A percentile compares a stretch with the other conserved stretches of the same genome.
Conservation (phyloP, 139 green algal species). For the Parachlorella kessleri region DNA sequence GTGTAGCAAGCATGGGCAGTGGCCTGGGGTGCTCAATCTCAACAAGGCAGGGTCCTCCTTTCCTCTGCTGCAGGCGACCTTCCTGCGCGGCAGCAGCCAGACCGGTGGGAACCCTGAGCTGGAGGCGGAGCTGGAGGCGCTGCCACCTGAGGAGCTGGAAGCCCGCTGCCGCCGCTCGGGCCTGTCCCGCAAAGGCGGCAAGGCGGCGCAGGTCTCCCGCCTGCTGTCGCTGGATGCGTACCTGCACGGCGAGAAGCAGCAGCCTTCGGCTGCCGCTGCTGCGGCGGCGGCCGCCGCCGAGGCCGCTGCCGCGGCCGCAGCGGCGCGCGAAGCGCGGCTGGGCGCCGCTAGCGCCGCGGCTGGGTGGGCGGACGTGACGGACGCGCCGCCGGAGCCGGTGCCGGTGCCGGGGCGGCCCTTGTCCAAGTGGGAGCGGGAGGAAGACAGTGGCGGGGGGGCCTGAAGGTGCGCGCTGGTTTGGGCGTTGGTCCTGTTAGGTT, state of each 20-base stretch:
- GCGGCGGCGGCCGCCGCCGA: slow-evolving; percentile 15
- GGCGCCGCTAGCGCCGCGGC: too few species aligned
- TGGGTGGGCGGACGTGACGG: slow-evolving; percentile 16
- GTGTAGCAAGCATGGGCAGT: neutral
- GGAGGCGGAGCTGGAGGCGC: slow-evolving; percentile 54
- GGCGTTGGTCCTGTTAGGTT: neutral
- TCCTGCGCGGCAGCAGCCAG: slow-evolving; percentile 44
- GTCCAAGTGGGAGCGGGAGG: slow-evolving; percentile 19
- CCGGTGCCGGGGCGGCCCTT: neutral
- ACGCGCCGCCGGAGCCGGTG: slow-evolving; percentile 1
- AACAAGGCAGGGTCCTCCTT: too few species aligned
- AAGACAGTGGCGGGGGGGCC: neutral
- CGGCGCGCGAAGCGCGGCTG: too few species aligned
- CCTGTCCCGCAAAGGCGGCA: slow-evolving; percentile 57
- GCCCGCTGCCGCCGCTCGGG: slow-evolving; percentile 60
- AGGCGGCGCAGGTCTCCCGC: slow-evolving; percentile 29
- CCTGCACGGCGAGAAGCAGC: slow-evolving; percentile 36
- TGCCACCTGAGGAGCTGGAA: slow-evolving; percentile 70
- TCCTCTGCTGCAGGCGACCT: slow-evolving; percentile 51
- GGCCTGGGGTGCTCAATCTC: neutral
- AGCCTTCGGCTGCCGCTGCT: neutral
- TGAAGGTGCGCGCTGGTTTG: neutral
- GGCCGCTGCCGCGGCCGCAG: neutral
- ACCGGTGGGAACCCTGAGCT: slow-evolving; percentile 28
- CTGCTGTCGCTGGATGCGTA: slow-evolving; percentile 60